Evolutionary conservation across 768 basidiomycete genomes (phyloP).

Genomic region (Mycena capillaripes): DNA sequence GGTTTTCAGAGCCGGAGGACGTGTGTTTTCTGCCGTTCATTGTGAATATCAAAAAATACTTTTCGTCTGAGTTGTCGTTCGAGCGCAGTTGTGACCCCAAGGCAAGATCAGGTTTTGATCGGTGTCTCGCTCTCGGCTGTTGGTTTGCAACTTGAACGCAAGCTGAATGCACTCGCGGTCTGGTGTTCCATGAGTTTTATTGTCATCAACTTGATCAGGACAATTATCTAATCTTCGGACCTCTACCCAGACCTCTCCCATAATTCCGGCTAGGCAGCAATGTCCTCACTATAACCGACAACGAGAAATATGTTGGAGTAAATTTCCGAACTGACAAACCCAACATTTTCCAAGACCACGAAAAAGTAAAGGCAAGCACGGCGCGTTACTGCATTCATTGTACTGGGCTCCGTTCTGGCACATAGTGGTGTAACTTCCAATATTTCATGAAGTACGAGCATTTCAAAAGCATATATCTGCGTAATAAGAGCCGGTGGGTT

Average conservation of each 20-base stretch:
- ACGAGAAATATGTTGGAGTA: not conserved
- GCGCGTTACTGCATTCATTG: conserved; percentile 33
- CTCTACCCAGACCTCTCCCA: not conserved
- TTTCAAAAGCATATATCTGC: too few relatives aligned
- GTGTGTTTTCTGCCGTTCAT: too few relatives aligned
- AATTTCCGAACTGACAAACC: not conserved
- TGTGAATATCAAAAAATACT: too few relatives aligned
- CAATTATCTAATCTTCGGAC: conserved; percentile 34
- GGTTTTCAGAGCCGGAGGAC: too few relatives aligned
- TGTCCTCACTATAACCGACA: not conserved
- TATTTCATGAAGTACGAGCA: too few relatives aligned
- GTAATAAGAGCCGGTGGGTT: too few relatives aligned
- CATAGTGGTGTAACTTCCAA: too few relatives aligned
- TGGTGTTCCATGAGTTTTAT: conserved; percentile 45
- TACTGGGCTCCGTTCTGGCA: too few relatives aligned
- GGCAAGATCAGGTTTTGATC: too few relatives aligned
- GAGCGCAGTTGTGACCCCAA: too few relatives aligned
- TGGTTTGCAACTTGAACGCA: conserved; percentile 37
- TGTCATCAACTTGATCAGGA: conserved; percentile 41
- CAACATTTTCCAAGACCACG: conserved; percentile 21
- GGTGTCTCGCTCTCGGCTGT: conserved; percentile 31
- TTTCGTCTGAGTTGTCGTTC: too few relatives aligned
- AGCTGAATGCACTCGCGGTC: conserved; percentile 26
- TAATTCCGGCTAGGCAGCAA: not conserved
- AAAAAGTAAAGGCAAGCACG: conserved; percentile 31